Evolutionary conservation across 2,329 filamentous ascomycete genomes (phyloP), one percentile per base, ranked within the genome.

Genomic region (Zymoseptoria brevis): DNA sequence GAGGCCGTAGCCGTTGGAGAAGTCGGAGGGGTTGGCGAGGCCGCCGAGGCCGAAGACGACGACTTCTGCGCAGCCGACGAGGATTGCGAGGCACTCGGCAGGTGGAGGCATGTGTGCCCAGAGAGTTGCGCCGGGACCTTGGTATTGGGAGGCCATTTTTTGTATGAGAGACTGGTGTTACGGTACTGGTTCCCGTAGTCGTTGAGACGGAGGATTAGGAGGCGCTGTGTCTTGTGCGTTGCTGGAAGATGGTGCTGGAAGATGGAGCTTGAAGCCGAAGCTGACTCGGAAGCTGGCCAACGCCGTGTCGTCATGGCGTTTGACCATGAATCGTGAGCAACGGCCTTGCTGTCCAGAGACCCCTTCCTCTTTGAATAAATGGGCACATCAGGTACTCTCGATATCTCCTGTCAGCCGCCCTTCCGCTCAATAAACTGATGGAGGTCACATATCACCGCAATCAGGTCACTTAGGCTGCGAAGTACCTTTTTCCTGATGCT

Each of bases 11-110:
- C 68, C 69, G 57, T 66, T 67, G 54, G 65, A 60, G 65, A 71
- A 74, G 54, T 69, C 67, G 29, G 63, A 51, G 26, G 69, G 67
- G 64, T 72, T 70, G 35, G 69, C 68, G 59, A 72, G 62, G 57
- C 71, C 72, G 55, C 63, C 71, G 56, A 73, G 66, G 59, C 72
- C 69, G 62, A 70, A 71, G 61, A 70, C 56, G 60, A 67, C 64
- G 55, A 71, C 55, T 66, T 73, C 69, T 35, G 67, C 66, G 57
- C 60, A 62, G 64, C 70, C 71, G 53, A 72, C 56, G 53, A 72
- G 69, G 64, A 73, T 70, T 19, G 70, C 70, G 60, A 73, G 68
- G 65, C 67, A 69, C 66, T 72, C 70, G 63, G 70, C 66, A 50
- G 71, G 69, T 30, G 69, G 69, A 16, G 70, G 71, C 51, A 73